phyloP scores from a whole-genome alignment of 306 rosid species.

The Rosa chinensis region DNA sequence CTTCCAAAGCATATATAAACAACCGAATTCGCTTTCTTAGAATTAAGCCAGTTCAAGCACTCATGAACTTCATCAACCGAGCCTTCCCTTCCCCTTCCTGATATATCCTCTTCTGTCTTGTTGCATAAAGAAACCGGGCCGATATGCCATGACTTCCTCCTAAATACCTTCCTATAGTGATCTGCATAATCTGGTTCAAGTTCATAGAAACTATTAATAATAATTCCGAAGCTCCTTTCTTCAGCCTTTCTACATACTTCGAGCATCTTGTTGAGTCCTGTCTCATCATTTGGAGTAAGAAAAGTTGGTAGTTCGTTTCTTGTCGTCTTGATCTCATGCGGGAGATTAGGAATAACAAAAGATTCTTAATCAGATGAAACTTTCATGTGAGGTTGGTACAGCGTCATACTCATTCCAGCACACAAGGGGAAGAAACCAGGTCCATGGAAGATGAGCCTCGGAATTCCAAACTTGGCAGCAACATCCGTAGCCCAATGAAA shows the following conservation, averaged over 20 bases:
- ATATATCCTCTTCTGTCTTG: too few relatives aligned
- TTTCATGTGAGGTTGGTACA: not conserved
- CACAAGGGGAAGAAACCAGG: constrained; percentile 11
- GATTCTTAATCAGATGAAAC: constrained; percentile 6
- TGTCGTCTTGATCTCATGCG: constrained; percentile 5
- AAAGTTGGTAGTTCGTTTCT: not conserved
- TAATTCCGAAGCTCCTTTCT: constrained; percentile 40
- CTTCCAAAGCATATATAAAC: too few relatives aligned
- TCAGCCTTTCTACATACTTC: constrained; percentile 29
- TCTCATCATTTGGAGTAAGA: not conserved
- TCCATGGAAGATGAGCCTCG: constrained; percentile 9
- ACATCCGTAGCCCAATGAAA: constrained; percentile 14
- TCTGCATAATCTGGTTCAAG: too few relatives aligned
- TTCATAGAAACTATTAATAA: too few relatives aligned
- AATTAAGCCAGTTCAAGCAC: too few relatives aligned
- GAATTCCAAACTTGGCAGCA: constrained; percentile 18
- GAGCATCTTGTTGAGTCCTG: not conserved
- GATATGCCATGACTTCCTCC: too few relatives aligned
- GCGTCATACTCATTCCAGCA: not conserved
- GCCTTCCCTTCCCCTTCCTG: too few relatives aligned
- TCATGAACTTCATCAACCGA: too few relatives aligned
- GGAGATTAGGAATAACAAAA: constrained; percentile 15
- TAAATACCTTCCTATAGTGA: too few relatives aligned
- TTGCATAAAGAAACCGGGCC: too few relatives aligned
- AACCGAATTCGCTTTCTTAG: too few relatives aligned